Base-by-base conservation (phyloP, 164 flowering plant genomes). In the Euptelea pleiosperma region DNA sequence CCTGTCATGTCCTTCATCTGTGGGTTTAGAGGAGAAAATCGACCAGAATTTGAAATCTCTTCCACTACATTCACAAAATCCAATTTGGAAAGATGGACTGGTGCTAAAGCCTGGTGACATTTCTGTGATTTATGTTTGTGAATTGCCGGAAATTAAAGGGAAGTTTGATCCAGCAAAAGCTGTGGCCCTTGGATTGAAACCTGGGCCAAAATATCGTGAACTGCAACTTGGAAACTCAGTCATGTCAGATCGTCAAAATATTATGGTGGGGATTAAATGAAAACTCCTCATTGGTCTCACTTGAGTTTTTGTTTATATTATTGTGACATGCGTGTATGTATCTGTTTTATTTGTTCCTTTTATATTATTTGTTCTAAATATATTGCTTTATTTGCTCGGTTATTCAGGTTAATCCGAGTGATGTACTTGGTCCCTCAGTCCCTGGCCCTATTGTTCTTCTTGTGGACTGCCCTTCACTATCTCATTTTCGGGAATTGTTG, bases 371-470 rank as follows among this genome's bases (percentile, higher is more conserved):
- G 2, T 54, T 63, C 36, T 7, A n/a, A 39, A 35, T 46, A 8
- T 45, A 47, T 11, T n/a, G 44, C n/a, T 48, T 40, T 60, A 36
- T 61, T 49, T 66, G 28, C 48, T 44, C 69, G 36, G 2, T 43
- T 58, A n/a, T 65, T 43, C 73, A 94, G 99, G 86, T 94, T 66
- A 85, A 87, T 65, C 97, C 99, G 39, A 75, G 82, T 70, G 99
- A 94, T 74, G 97, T 94, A 11, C 69, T 94, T 72, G 97, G 75
- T n/a, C 96, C 97, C 51, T 78, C 97, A 5, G 33, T 82, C 62
- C 96, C 96, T 34, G 99, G 97, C 50, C 99, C 99, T n/a, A 74
- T 91, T 64, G 88, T 87, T 15, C 60, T 91, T 28, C 68, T 94
- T 56, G 87, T 91, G 19, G 97, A 89, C 67, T 94, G 99, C 76